Conservation (phyloP, 192 early-diverging fungal species). For the Gonapodya prolifera region DNA sequence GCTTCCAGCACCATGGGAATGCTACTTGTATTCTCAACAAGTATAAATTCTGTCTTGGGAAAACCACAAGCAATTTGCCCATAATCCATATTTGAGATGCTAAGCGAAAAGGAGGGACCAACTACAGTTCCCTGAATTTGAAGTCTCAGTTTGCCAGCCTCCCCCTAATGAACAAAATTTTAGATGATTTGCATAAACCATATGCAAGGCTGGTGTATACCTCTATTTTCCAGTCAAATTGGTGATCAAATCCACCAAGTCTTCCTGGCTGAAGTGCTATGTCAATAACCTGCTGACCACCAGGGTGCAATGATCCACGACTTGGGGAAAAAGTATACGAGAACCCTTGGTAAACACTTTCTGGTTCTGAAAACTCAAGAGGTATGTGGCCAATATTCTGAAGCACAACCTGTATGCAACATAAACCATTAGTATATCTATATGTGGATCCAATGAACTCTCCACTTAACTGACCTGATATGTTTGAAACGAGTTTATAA, state of each 20-base stretch:
- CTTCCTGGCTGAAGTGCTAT: slow-evolving; percentile 29
- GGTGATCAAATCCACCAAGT: slow-evolving; percentile 37
- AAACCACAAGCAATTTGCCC: slow-evolving; percentile 34
- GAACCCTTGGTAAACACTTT: background rate
- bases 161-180: slow-evolving; percentile 25
- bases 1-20: slow-evolving; percentile 36
- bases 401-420: slow-evolving; percentile 23
- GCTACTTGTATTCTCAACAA: slow-evolving; percentile 33
- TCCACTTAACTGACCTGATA: slow-evolving; percentile 24
- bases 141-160: slow-evolving; percentile 21
- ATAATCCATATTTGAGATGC: slow-evolving; percentile 24
- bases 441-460: slow-evolving; percentile 6
- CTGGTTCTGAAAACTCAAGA: background rate
- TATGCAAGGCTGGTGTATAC: slow-evolving; percentile 13
- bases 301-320: slow-evolving; percentile 24
- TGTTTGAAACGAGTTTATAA: slow-evolving; percentile 35
- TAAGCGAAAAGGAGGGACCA: slow-evolving; percentile 43
- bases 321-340: slow-evolving; percentile 21
- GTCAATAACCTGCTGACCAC: slow-evolving; percentile 24
- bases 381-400: slow-evolving; percentile 44
- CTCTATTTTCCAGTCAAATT: slow-evolving; percentile 36
- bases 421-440: background rate
- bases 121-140: slow-evolving; percentile 32
- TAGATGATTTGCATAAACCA: no score
- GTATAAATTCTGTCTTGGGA: slow-evolving; percentile 11